Evolutionary conservation across 106 monocot species (phyloP), one percentile per base, ranked within the genome.

Genomic region (Dactylorhiza incarnata): DNA sequence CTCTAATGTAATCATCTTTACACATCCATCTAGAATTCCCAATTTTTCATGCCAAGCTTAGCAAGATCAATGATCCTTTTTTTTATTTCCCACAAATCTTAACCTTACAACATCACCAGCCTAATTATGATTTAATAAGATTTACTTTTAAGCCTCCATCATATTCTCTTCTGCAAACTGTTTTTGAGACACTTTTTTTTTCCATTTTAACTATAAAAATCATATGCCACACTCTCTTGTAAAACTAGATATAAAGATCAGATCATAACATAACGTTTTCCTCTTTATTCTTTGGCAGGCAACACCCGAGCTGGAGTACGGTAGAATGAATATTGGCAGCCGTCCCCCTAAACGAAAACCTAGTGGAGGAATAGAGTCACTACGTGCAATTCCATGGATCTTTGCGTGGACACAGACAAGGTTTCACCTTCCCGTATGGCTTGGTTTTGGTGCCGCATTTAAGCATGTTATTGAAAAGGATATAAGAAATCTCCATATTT

Each of bases 381-480:
- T 97, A 17, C 91, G 97, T 83, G 97, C 97, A 71, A 97, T 97
- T 13, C 97, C 97, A 25, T 97, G 97, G 97, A 99, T 99, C 9
- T 99, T 99, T 76, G 97, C 97, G 23, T 99, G 97, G 97, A 99
- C 97, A 11, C 97, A 97, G 75, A 97, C 91, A 68, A 87, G 97
- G 69, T 97, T 97, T 77, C 93, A 97, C 81, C 91, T 97, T 24
- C 97, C 97, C 23, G 94, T 99, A 44, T 99, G 97, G 97, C 97
- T 99, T 80, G 97, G 97, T 3, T 94, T 99, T 71, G 87, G 97
- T 62, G 83, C 91, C 46, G 97, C 97, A 59, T 97, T 97, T 73
- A 89, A 91, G 79, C 75, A 89, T 75, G 87, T 85, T 8, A 61
- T 99, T 49, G 73, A 86, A 37, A 89, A 94, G 72, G 88, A 99